Base-by-base conservation (phyloP, 768 basidiomycete genomes). In the Mrakia hoshinonis region DNA sequence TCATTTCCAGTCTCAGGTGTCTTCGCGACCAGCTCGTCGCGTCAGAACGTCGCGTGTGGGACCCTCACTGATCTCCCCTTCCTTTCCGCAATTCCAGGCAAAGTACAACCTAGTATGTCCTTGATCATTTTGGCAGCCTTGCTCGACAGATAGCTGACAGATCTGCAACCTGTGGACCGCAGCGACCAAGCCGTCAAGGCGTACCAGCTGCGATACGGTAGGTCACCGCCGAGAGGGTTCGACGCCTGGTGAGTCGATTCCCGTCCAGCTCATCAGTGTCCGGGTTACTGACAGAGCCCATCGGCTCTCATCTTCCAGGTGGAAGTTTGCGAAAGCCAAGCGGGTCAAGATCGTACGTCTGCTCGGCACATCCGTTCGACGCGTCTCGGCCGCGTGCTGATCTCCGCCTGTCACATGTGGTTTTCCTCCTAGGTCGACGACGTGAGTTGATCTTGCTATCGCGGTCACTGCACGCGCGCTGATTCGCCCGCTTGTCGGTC, bases 211-310 rank as follows among this genome's bases (percentile, higher is more conserved):
- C 46, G 76, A 24, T 75, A 76, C 52, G 74, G 74, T 0, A 43
- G 70, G 22, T 34, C 54, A 12, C 77, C 77, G 13, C 77, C 77
- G 18, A 76, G 74, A 48, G 77, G 76, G 5, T 78, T 78, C 60
- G 76, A 78, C 62, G 75, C 75, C 67, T 78, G 77, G 77, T 43
- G 15, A 6, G 43, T 7, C 43, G 6, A 15, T 43, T 15, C 43
- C 43, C 15, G 15, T 43, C 43, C 15, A 6, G 6, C 43, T 43
- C 7, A 43, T n/a, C n/a, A n/a, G n/a, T n/a, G n/a, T n/a, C n/a
- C n/a, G n/a, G n/a, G n/a, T n/a, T n/a, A n/a, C n/a, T n/a, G n/a
- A n/a, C n/a, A n/a, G n/a, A 43, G 6, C 15, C 43, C 15, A 7
- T 43, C 43, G 43, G 43, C 43, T 43, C 43, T 43, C 43, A 43